These are phyloP conservation scores for Patellifolia procumbens DNA, from an alignment of 179 eudicot genomes.

Conservation along the genomic window DNA sequence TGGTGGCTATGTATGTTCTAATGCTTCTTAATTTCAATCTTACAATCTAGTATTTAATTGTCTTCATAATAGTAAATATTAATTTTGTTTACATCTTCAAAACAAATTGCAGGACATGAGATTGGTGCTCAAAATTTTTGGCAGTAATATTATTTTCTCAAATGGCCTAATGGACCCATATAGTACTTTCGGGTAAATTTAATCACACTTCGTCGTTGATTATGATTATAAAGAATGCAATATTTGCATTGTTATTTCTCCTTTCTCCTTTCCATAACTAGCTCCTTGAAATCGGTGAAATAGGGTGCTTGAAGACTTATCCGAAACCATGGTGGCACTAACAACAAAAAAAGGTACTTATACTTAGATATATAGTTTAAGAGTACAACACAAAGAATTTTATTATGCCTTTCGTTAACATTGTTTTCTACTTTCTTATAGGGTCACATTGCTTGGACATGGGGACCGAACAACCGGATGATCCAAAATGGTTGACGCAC, in stretches of 20 bases:
- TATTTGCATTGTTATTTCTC: too few relatives aligned
- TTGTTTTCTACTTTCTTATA: neutral
- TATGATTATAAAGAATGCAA: too few relatives aligned
- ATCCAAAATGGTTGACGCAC: neutral
- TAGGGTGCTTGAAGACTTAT: neutral
- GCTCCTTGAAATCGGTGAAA: neutral
- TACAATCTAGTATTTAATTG: too few relatives aligned
- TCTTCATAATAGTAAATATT: too few relatives aligned
- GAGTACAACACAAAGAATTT: too few relatives aligned
- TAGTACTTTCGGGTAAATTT: neutral
- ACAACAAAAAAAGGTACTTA: neutral
- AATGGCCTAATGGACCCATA: neutral
- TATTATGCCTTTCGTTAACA: too few relatives aligned
- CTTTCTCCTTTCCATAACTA: neutral
- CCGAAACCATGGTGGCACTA: neutral
- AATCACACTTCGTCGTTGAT: neutral
- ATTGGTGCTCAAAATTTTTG: neutral
- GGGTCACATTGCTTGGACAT: conserved; percentile 8
- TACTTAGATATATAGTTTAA: too few relatives aligned
- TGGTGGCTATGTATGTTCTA: neutral
- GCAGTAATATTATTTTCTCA: neutral
- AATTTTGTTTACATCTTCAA: too few relatives aligned
- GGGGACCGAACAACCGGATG: neutral
- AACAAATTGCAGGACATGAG: too few relatives aligned
- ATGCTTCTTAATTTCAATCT: too few relatives aligned